phyloP scores from a whole-genome alignment of 345 rosid genomes.

The Eucalyptus grandis region DNA sequence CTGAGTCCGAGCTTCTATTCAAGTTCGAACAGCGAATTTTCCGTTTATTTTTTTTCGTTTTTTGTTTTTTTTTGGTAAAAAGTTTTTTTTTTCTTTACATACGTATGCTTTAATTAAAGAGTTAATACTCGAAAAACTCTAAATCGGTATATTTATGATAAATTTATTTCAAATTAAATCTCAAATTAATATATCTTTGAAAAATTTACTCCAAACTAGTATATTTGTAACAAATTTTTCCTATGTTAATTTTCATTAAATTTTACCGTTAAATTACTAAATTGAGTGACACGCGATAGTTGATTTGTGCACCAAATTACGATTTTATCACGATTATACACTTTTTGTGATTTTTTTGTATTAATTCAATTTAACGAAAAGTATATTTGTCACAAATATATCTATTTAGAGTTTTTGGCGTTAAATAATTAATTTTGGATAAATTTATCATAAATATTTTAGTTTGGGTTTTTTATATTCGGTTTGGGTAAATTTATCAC shows the following conservation, averaged over 20 bases:
- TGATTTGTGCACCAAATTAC: fast-evolving
- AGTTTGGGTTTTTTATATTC: fast-evolving
- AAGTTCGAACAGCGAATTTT: not conserved
- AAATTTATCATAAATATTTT: no score
- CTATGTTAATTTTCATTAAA: fast-evolving
- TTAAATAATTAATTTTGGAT: no score
- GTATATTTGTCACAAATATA: no score
- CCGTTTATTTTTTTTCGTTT: no score
- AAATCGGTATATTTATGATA: fast-evolving
- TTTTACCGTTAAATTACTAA: fast-evolving
- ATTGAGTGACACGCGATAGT: fast-evolving
- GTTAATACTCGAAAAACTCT: fast-evolving
- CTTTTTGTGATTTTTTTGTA: no score
- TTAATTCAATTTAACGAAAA: fast-evolving
- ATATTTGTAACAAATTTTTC: fast-evolving
- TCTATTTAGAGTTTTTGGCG: fast-evolving
- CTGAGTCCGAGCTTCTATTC: not conserved
- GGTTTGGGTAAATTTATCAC: fast-evolving
- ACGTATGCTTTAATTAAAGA: no score
- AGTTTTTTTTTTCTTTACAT: not conserved
- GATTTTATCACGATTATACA: no score
- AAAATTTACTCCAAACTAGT: fast-evolving
- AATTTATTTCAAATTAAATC: fast-evolving
- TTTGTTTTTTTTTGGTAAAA: no score
- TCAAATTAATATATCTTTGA: fast-evolving